Base-by-base conservation (phyloP, 208 protist genomes). In the Blechomonas ayalai region DNA sequence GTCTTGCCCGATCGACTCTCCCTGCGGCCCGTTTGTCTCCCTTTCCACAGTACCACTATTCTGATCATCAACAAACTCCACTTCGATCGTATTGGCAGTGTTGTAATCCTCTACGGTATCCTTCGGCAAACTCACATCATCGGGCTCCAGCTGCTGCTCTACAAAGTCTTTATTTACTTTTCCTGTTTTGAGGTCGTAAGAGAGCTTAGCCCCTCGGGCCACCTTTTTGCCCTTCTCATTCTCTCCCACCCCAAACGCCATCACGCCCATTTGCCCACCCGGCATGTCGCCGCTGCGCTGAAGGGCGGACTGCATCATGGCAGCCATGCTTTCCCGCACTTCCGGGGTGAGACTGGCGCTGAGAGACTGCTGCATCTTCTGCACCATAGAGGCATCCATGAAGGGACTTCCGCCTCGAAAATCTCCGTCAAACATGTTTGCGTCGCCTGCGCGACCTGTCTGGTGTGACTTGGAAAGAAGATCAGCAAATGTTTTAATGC, bases 221-320 rank as follows among this genome's bases (percentile, higher is more conserved):
- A 95, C 82, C 52, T 90, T 90, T 53, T 95, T 95, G 2, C 86
- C 86, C 45, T 74, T 84, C 45, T 95, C 86, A 46, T 95, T 91
- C 33, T 91, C 82, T 2, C 77, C 86, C 34, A 91, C 55, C 1
- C 86, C 86, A 62, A 95, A 95, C 10, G 86, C 86, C 86, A 95
- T 95, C 65, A 95, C 66, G 16, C 82, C 86, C 54, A 95, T 76
- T 16, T 67, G 61, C 9, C 60, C 60, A 15, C 67, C 62, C 24
- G 79, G 73, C 52, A 76, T 55, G 32, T 80, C 69, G 5, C 73
- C 79, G 5, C 58, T 45, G 33, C 38, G 22, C 49, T 81, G 63
- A 44, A 84, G 45, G 4, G 68, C 64, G 13, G 67, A 70, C 23
- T 82, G 66, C 58, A 93, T 64, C 74, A 90, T 74, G 0, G 77